A percentile compares a stretch with the other conserved stretches of the same genome.
phyloP scores from a whole-genome alignment of 2,329 filamentous ascomycete species.

The Fusarium odoratissimum region DNA sequence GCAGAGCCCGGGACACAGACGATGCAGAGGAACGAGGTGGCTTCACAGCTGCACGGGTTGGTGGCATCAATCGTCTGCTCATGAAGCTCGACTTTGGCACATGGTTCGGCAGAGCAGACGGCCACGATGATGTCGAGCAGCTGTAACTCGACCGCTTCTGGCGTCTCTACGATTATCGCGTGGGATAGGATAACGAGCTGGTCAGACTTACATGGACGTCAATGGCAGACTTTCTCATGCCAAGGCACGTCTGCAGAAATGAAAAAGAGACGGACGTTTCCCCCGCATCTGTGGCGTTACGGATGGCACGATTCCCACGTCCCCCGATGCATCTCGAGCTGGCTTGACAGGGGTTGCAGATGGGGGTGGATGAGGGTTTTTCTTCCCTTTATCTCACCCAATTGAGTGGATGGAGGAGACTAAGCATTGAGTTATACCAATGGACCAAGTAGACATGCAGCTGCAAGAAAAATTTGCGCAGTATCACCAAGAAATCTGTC shows the following conservation, averaged over 20 bases:
- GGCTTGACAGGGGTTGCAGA: conserved; percentile 21
- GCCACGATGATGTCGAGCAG: conserved; percentile 31
- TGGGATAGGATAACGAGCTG: background rate
- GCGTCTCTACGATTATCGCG: conserved; percentile 1
- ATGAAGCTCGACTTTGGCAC: conserved; percentile 88
- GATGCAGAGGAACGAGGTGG: conserved; percentile 47
- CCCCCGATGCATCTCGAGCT: conserved; percentile 35
- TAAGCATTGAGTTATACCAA: conserved; percentile 23
- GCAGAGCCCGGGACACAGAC: conserved; percentile 54
- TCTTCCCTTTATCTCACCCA: background rate
- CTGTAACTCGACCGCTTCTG: conserved; percentile 18
- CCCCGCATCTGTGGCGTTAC: conserved; percentile 43
- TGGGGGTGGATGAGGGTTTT: conserved; percentile 20
- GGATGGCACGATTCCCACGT: conserved; percentile 43
- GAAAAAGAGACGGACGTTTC: conserved; percentile 11
- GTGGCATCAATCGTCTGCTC: conserved; percentile 83
- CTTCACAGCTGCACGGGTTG: conserved; percentile 78
- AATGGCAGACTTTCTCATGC: conserved; percentile 17
- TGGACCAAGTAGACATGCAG: conserved; percentile 23
- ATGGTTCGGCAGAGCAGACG: conserved; percentile 60
- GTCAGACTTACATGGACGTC: conserved; percentile 7
- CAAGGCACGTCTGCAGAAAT: conserved; percentile 32
- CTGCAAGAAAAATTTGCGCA: conserved; percentile 16
- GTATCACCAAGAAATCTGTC: conserved; percentile 23
- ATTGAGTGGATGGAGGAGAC: background rate